Base-by-base conservation (phyloP, 2,329 filamentous ascomycete genomes). In the Cladosporium sp. region DNA sequence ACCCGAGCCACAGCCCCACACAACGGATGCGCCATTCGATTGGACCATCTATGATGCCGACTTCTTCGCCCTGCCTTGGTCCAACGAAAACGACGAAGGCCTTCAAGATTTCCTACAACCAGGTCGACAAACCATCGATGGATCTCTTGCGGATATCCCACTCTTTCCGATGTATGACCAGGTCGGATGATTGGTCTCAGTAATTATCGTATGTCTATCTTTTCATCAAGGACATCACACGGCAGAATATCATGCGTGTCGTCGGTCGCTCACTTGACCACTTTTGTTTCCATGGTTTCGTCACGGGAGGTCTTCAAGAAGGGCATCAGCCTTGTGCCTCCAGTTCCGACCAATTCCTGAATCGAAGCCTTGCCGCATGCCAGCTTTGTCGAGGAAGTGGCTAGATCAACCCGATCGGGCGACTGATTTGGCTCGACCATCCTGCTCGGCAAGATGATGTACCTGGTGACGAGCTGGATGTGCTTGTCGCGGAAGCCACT, bases 241-340 rank as follows among this genome's bases (percentile, higher is more conserved):
- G n/a, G 4, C 33, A 21, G 1, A 11, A 18, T 31, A 11, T n/a
- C 7, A 33, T 37, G 29, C 12, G n/a, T 46, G 5, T 46, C 40
- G 8, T 21, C 21, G n/a, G n/a, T 33, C 31, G 44, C 37, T 56
- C 50, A 63, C n/a, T 52, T 16, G 2, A 26, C 5, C 10, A 63
- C 50, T 46, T 67, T 67, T 3, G 71, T 67, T 21, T 72, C 70
- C 44, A 64, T 66, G 23, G 83, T 85, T 67, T 83, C 81, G 68
- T 85, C 82, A 64, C 84, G 76, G 6, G 82, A 83, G 58, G 82
- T 79, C 67, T 82, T 82, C 65, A 86, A 69, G 67, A 86, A 86
- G 0, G 83, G 82, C 63, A 85, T 83, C 66, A 85, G 70, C 66
- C 78, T 80, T 0, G 83, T 85, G 0, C 83, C 83, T n/a, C 83